Conservation (phyloP, 2,329 filamentous ascomycete species). For the Trichoderma koningiopsis region DNA sequence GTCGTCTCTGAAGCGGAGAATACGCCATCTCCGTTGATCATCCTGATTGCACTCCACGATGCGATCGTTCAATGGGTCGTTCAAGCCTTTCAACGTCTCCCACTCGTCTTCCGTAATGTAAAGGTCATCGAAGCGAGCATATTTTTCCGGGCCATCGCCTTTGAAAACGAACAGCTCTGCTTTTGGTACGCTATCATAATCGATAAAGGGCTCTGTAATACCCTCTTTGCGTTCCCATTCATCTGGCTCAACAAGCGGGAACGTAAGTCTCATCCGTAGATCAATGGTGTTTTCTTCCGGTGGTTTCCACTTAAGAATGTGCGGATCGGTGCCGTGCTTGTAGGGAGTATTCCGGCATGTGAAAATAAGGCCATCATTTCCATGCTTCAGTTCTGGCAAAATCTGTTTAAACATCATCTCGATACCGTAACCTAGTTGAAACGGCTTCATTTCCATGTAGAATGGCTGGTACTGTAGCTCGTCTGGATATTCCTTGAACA, state of each 20-base stretch:
- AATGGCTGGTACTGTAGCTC: conserved; percentile 75
- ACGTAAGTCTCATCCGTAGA: conserved; percentile 78
- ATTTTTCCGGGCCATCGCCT: conserved; percentile 57
- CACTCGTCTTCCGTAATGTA: conserved; percentile 76
- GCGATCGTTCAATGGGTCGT: conserved; percentile 77
- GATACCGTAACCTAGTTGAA: conserved; percentile 85
- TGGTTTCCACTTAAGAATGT: conserved; percentile 98
- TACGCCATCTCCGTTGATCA: conserved; percentile 74
- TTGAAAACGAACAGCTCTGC: conserved; percentile 72
- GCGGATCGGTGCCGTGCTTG: conserved; percentile 83
- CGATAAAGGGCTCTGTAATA: conserved; percentile 62
- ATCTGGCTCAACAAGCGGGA: conserved; percentile 70
- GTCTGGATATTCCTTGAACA: conserved; percentile 67
- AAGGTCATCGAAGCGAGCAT: conserved; percentile 68
- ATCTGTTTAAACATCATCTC: conserved; percentile 90
- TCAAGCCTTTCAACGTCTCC: conserved; percentile 74
- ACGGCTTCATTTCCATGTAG: conserved; percentile 81
- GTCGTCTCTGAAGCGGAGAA: conserved; percentile 88
- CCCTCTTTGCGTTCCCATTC: conserved; percentile 68
- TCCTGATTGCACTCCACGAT: conserved; percentile 92
- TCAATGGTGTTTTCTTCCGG: conserved; percentile 94
- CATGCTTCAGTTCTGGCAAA: conserved; percentile 81
- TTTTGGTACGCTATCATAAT: conserved; percentile 80
- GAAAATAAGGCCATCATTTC: conserved; percentile 96
- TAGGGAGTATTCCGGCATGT: conserved; percentile 90